Percentiles rank a stretch among this genome's conserved stretches.
Evolutionary conservation across 331 rosid genomes (phyloP).

Genomic region (Spiraea crenata): DNA sequence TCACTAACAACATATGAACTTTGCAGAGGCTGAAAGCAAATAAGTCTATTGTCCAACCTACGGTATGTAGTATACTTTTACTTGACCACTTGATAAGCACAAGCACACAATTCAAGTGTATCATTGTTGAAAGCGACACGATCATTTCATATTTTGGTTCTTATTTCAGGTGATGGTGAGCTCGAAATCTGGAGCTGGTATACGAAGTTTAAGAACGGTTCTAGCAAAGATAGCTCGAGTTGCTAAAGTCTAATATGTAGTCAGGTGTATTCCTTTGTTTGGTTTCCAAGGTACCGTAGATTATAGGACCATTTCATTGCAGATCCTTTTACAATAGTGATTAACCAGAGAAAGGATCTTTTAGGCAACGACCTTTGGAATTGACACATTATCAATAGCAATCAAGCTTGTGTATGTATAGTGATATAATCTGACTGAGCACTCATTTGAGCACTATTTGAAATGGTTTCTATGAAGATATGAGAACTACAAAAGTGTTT

Average conservation of each 20-base stretch:
- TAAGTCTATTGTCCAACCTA: conserved; percentile 72
- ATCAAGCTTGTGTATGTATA: too few relatives aligned
- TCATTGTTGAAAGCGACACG: conserved; percentile 12
- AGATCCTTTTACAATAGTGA: neutral
- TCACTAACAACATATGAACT: conserved; percentile 22
- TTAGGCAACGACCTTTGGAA: too few relatives aligned
- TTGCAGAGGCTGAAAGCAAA: conserved; percentile 66
- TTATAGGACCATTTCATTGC: neutral
- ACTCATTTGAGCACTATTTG: too few relatives aligned
- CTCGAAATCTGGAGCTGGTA: conserved; percentile 91
- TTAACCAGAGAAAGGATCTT: neutral
- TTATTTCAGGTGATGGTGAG: conserved; percentile 83
- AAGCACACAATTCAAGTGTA: neutral
- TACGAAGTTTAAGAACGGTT: conserved; percentile 78
- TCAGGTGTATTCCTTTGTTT: conserved; percentile 24
- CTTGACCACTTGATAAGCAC: conserved; percentile 13
- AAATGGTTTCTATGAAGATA: too few relatives aligned
- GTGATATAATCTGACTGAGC: too few relatives aligned
- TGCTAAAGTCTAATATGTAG: conserved; percentile 41
- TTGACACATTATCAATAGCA: too few relatives aligned
- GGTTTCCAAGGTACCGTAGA: neutral
- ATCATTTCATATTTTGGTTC: conserved; percentile 10
- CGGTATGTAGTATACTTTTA: conserved; percentile 47
- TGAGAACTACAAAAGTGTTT: neutral
- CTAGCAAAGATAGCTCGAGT: conserved; percentile 67